phyloP scores from a whole-genome alignment of 1,284 basidiomycete genomes.

The Marasmius oreades region DNA sequence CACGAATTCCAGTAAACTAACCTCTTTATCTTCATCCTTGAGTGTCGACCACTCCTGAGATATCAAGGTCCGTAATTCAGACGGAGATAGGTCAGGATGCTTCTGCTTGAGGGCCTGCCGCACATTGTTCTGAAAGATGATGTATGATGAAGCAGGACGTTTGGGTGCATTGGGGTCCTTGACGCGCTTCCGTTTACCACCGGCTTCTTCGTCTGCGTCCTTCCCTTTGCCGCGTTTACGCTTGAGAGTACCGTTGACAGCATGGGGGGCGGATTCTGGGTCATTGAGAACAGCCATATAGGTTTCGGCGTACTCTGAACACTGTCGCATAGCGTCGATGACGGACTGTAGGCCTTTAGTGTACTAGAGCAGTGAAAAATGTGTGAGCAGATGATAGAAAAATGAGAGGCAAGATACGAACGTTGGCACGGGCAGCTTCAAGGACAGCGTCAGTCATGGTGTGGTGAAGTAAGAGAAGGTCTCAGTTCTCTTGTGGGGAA shows the following conservation, averaged over 20 bases:
- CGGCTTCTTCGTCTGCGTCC: conserved; percentile 37
- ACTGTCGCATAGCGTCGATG: conserved; percentile 56
- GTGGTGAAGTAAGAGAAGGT: conserved; percentile 1
- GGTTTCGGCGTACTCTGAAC: conserved; percentile 52
- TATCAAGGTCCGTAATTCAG: conserved; percentile 73
- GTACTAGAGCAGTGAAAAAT: conserved; percentile 28
- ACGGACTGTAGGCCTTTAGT: conserved; percentile 44
- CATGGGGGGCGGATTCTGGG: not conserved
- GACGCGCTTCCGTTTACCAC: conserved; percentile 51
- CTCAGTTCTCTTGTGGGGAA: conserved; percentile 4
- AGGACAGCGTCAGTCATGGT: conserved; percentile 39
- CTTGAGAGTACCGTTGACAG: conserved; percentile 18
- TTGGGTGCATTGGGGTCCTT: conserved; percentile 95
- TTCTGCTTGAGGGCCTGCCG: conserved; percentile 68
- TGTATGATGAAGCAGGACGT: conserved; percentile 90
- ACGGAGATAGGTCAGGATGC: conserved; percentile 65
- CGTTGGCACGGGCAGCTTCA: conserved; percentile 46
- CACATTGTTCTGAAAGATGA: conserved; percentile 93
- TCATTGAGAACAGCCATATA: conserved; percentile 41
- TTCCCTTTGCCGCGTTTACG: conserved; percentile 40
- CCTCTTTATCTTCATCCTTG: conserved; percentile 68
- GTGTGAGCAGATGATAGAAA: conserved; percentile 30
- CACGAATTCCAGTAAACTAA: conserved; percentile 33
- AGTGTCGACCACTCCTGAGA: conserved; percentile 74
- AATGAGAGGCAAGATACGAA: conserved; percentile 22